Conservation (phyloP, 2,329 filamentous ascomycete species). For the Ploettnerulaceae sp. region DNA sequence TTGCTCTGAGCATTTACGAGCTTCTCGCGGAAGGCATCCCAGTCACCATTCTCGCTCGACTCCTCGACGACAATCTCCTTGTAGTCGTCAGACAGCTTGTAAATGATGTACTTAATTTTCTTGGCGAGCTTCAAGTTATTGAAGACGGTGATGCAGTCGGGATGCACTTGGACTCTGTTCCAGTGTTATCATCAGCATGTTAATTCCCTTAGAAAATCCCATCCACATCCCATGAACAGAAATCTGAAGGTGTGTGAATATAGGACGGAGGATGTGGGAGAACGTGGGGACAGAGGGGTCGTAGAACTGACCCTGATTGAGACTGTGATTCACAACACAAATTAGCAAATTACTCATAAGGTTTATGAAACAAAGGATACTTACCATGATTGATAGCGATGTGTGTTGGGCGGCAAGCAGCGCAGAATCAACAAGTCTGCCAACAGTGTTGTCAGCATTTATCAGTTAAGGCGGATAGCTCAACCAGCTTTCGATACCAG, state of each 20-base stretch:
- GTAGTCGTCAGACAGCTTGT: conserved; percentile 79
- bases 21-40: conserved; percentile 69
- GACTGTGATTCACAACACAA: conserved; percentile 41
- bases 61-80: conserved; percentile 79
- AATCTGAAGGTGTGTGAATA: too few species aligned
- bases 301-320: conserved; percentile 60
- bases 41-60: conserved; percentile 61
- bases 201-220: not conserved
- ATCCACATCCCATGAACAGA: not conserved
- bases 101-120: conserved; percentile 81
- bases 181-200: conserved; percentile 12
- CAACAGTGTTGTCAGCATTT: conserved; percentile 22
- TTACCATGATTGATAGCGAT: conserved; percentile 22
- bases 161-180: conserved; percentile 62
- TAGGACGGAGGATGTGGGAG: too few species aligned
- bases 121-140: conserved; percentile 81
- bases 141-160: conserved; percentile 66
- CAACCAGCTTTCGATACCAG: not conserved
- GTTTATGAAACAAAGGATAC: not conserved
- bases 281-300: conserved; percentile 22
- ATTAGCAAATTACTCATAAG: conserved; percentile 17
- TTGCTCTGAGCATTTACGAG: conserved; percentile 69
- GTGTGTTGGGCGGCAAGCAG: conserved; percentile 17
- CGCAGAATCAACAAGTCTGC: conserved; percentile 16
- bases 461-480: conserved; percentile 1